Conservation (phyloP, 1,139 yeast species). For the Nakaseomyces delphensis region DNA sequence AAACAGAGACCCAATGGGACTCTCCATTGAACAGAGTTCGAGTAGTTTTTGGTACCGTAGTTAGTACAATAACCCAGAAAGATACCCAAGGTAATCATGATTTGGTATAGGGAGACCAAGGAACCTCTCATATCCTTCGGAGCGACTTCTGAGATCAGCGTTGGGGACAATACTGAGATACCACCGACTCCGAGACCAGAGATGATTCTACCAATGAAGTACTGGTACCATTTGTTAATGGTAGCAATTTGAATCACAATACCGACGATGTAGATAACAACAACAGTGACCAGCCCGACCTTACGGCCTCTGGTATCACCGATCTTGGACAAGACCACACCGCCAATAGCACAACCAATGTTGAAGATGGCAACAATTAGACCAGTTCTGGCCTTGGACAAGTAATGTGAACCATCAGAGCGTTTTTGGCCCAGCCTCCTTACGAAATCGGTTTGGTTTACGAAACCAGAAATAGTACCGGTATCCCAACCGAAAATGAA, state of each 20-base stretch:
- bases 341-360: conserved; percentile 63
- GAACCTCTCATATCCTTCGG: conserved; percentile 65
- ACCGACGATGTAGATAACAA: conserved; percentile 53
- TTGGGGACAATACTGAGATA: conserved; percentile 51
- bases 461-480: conserved; percentile 69
- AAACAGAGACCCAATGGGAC: conserved; percentile 48
- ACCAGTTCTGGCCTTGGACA: conserved; percentile 49
- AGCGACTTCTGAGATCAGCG: conserved; percentile 56
- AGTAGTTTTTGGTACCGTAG: conserved; percentile 45
- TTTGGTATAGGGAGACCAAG: conserved; percentile 52
- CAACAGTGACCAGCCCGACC: conserved; percentile 46
- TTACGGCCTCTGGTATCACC: conserved; percentile 57
- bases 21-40: conserved; percentile 51
- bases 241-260: conserved; percentile 56
- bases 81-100: conserved; percentile 55
- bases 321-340: conserved; percentile 44
- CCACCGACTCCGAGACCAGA: conserved; percentile 60
- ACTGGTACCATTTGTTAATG: conserved; percentile 42
- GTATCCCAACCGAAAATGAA: conserved; percentile 68
- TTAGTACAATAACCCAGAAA: conserved; percentile 55
- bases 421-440: conserved; percentile 48
- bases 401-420: conserved; percentile 34
- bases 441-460: conserved; percentile 57
- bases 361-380: conserved; percentile 58
- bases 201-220: conserved; percentile 51